These are phyloP conservation scores for Pseudogymnoascus sp. DNA, from an alignment of 2,329 filamentous ascomycete genomes.

Conservation along the genomic window DNA sequence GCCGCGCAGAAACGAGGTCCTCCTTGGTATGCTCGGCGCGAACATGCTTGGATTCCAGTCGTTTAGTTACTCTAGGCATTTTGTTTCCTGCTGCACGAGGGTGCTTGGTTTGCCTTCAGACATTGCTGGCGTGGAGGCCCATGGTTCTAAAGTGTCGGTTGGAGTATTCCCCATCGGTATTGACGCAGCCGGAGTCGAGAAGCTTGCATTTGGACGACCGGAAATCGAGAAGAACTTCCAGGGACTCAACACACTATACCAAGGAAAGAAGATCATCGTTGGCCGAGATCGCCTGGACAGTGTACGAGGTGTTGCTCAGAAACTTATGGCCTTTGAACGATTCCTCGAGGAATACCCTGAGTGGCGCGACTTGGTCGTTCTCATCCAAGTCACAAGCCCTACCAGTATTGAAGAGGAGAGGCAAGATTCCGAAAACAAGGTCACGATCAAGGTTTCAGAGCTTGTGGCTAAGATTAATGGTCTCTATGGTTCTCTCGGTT, in stretches of 20 bases:
- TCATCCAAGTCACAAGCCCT: conserved; percentile 92
- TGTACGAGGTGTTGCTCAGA: conserved; percentile 89
- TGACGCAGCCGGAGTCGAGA: conserved; percentile 72
- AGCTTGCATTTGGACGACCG: conserved; percentile 62
- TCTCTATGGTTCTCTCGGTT: conserved; percentile 77
- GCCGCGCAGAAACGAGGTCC: conserved; percentile 77
- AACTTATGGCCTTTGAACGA: conserved; percentile 86
- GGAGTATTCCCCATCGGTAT: conserved; percentile 95
- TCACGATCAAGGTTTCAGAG: conserved; percentile 82
- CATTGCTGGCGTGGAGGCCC: conserved; percentile 76
- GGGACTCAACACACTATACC: conserved; percentile 68
- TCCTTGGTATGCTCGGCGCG: conserved; percentile 82
- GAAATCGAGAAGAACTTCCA: conserved; percentile 65
- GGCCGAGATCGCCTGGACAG: conserved; percentile 90
- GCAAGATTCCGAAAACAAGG: conserved; percentile 70
- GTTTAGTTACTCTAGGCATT: conserved; percentile 90
- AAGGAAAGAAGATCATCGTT: conserved; percentile 90
- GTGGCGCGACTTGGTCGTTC: conserved; percentile 84
- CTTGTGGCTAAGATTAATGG: conserved; percentile 90
- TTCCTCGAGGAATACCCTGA: conserved; percentile 87
- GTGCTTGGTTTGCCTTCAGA: conserved; percentile 88
- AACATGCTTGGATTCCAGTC: conserved; percentile 96
- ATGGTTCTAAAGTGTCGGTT: conserved; percentile 80
- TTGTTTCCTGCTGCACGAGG: conserved; percentile 86
- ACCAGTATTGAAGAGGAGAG: conserved; percentile 72